Percentiles rank a stretch among this genome's conserved stretches.
Conservation (phyloP, 768 basidiomycete genomes). For the Tephrocybe sp. region DNA sequence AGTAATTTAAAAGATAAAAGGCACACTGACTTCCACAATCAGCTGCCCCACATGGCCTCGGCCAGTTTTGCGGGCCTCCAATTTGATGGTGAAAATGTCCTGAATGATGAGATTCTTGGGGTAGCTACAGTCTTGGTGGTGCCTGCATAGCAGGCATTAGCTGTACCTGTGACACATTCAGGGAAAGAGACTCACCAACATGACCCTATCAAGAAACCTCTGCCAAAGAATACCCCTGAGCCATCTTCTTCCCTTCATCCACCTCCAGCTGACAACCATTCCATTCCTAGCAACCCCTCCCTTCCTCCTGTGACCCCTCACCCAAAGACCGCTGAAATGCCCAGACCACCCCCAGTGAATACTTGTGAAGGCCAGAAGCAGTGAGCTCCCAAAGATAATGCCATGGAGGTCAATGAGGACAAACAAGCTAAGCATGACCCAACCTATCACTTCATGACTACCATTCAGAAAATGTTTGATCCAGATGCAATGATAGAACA, state of each 20-base stretch:
- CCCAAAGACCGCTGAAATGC: not conserved
- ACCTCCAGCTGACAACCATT: not conserved
- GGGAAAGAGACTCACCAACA: not conserved
- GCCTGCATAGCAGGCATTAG: not conserved
- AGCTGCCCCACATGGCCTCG: slow-evolving; percentile 6
- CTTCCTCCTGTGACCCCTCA: too few species aligned
- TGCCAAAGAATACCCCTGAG: not conserved
- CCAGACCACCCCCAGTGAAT: not conserved
- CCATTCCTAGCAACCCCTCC: too few species aligned
- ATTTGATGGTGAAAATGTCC: slow-evolving; percentile 2
- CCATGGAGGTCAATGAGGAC: not conserved
- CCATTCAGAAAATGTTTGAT: slow-evolving; percentile 3
- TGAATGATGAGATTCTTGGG: not conserved
- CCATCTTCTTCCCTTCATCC: not conserved
- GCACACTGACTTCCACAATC: not conserved
- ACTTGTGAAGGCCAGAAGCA: slow-evolving; percentile 1
- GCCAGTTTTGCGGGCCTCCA: slow-evolving; percentile 7
- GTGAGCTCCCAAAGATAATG: not conserved
- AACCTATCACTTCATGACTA: slow-evolving; percentile 4
- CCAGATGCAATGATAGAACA: not conserved
- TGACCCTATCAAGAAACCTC: not conserved
- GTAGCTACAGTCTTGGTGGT: not conserved
- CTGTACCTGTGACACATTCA: not conserved
- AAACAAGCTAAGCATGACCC: not conserved
- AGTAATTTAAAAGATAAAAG: slow-evolving; percentile 10